Conservation (phyloP, 2,329 filamentous ascomycete genomes). For the Exophiala dermatitidis region DNA sequence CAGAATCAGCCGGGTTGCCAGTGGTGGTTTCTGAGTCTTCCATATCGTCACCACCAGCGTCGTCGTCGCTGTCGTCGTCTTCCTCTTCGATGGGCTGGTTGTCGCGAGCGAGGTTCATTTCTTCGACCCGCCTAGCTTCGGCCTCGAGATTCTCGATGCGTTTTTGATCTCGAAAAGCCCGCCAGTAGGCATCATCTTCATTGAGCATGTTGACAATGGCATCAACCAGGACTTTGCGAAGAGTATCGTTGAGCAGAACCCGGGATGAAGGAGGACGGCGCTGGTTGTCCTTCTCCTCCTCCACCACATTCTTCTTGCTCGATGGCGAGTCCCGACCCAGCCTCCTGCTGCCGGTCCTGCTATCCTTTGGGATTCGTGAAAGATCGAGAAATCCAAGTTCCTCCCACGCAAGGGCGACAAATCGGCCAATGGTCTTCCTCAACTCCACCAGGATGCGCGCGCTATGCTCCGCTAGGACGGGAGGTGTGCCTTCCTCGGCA, state of each 20-base stretch:
- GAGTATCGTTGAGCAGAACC: neutral
- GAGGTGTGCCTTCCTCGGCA: neutral
- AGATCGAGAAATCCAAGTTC: constrained; percentile 1
- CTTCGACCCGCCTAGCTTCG: neutral
- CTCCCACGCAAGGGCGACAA: constrained; percentile 11
- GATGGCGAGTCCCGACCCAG: too few relatives aligned
- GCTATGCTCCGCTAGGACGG: neutral
- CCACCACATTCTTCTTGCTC: neutral
- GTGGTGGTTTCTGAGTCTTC: neutral
- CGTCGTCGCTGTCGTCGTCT: neutral
- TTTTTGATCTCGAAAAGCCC: constrained; percentile 1
- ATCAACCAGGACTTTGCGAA: constrained; percentile 14
- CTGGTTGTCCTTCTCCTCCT: neutral
- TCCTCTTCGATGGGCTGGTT: neutral
- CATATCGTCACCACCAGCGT: neutral
- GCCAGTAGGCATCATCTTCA: constrained; percentile 12
- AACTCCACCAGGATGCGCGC: constrained; percentile 18
- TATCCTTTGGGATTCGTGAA: neutral
- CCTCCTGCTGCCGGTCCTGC: neutral
- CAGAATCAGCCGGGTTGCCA: too few relatives aligned
- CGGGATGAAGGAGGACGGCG: neutral
- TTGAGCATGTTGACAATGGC: constrained; percentile 16
- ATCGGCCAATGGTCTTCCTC: constrained; percentile 23
- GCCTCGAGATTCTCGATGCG: constrained; percentile 3
- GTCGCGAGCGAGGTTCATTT: neutral